Evolutionary conservation across 2,329 filamentous ascomycete species (phyloP).

Genomic region (Aspergillus sp.): DNA sequence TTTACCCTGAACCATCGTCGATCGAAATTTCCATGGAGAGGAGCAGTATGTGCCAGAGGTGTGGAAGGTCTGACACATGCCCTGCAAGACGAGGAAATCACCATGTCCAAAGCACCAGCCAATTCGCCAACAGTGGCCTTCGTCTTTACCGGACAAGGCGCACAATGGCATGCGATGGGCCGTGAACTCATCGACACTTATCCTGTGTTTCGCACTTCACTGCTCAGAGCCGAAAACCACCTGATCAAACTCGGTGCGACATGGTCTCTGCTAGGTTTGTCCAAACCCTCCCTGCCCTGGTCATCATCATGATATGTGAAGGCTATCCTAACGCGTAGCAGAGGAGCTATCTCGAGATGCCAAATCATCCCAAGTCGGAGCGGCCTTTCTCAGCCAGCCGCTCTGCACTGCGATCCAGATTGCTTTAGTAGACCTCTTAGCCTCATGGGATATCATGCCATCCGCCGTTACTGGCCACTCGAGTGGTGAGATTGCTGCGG

Average conservation of each 20-base stretch:
- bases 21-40: not conserved
- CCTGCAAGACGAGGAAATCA: not conserved
- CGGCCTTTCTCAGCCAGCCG: slow-evolving; percentile 8
- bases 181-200: not conserved
- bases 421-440: slow-evolving; percentile 8
- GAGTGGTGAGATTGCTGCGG: slow-evolving; percentile 12
- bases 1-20: not conserved
- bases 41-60: not conserved
- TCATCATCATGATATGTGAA: too few relatives aligned
- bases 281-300: too few relatives aligned
- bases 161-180: slow-evolving; percentile 20
- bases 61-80: not conserved
- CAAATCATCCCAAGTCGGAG: not conserved
- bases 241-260: slow-evolving; percentile 1
- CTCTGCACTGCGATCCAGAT: slow-evolving; percentile 15
- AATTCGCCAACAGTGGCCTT: slow-evolving; percentile 6
- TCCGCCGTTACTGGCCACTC: slow-evolving; percentile 10
- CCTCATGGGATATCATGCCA: slow-evolving; percentile 2
- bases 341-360: slow-evolving; percentile 4
- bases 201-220: not conserved
- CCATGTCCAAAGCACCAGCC: not conserved
- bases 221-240: not conserved
- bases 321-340: too few relatives aligned
- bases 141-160: slow-evolving; percentile 15
- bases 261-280: slow-evolving; percentile 8